A percentile compares a stretch with the other conserved stretches of the same genome.
Conservation (phyloP, 306 rosid species). For the Mimosa pudica region DNA sequence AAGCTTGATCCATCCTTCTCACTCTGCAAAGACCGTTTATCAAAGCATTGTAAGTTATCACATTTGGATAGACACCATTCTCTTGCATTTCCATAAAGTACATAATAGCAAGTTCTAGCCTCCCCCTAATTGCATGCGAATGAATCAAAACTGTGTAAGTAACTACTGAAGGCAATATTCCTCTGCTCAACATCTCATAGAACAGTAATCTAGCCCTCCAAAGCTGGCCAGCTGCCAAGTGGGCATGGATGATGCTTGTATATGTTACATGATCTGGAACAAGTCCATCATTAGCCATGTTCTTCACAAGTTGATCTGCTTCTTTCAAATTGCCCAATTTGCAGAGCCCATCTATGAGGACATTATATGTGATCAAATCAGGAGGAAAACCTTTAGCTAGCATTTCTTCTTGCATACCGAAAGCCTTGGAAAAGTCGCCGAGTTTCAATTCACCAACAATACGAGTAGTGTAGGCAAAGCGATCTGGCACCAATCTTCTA, state of each 20-base stretch:
- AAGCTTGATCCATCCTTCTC: conserved; percentile 59
- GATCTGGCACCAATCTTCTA: conserved; percentile 67
- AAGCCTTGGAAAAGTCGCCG: conserved; percentile 62
- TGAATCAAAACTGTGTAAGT: conserved; percentile 80
- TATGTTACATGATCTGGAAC: conserved; percentile 73
- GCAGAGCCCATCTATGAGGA: conserved; percentile 62
- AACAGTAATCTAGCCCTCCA: conserved; percentile 61
- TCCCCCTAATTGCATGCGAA: conserved; percentile 61
- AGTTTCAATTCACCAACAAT: conserved; percentile 67
- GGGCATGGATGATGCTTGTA: conserved; percentile 75
- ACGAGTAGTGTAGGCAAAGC: conserved; percentile 62
- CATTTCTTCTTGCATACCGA: conserved; percentile 78
- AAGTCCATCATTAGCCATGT: conserved; percentile 55
- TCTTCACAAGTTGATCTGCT: conserved; percentile 51
- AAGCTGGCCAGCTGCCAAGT: conserved; percentile 56
- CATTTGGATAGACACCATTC: conserved; percentile 69
- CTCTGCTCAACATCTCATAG: conserved; percentile 64
- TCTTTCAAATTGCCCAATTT: conserved; percentile 59
- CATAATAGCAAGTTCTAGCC: conserved; percentile 56
- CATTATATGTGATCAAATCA: conserved; percentile 69
- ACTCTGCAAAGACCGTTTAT: conserved; percentile 75
- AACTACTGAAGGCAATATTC: conserved; percentile 69
- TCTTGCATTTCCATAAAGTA: conserved; percentile 68
- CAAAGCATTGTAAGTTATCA: conserved; percentile 79
- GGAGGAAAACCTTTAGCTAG: conserved; percentile 65